These are phyloP conservation scores for Sistotremastrum niveocremeum DNA, from an alignment of 768 basidiomycete species.

Conservation along the genomic window DNA sequence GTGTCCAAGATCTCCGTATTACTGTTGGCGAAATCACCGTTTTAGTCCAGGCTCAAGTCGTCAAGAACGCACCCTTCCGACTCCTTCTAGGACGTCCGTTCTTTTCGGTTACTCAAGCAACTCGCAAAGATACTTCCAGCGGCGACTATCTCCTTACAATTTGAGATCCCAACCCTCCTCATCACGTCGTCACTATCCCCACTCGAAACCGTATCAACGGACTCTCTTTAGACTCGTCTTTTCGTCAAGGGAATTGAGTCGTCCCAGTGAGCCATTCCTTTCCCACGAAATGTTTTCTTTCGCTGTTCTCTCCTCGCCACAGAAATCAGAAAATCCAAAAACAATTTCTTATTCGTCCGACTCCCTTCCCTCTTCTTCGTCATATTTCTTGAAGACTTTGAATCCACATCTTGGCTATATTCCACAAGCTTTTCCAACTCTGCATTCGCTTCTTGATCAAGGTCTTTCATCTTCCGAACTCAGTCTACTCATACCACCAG, in stretches of 20 bases:
- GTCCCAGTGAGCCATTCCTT: no score
- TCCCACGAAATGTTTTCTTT: no score
- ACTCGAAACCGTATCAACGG: not conserved
- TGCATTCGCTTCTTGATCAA: no score
- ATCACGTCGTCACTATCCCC: not conserved
- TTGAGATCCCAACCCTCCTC: not conserved
- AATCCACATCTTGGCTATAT: no score
- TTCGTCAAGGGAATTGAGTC: not conserved
- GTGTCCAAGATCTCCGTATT: conserved; percentile 3
- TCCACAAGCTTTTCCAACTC: no score
- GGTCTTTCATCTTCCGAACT: no score
- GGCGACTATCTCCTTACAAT: not conserved
- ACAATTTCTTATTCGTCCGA: not conserved
- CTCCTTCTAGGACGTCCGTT: conserved; percentile 7
- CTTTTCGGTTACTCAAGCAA: not conserved
- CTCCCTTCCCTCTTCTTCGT: not conserved
- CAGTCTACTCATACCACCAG: no score
- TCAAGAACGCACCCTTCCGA: conserved; percentile 5
- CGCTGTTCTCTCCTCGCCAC: no score
- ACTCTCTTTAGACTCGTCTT: not conserved
- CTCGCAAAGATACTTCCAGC: not conserved
- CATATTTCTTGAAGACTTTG: no score
- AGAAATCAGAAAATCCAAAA: not conserved
- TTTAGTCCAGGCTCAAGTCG: conserved; percentile 4
- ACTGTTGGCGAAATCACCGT: not conserved